Conservation (phyloP, 805 yeast species). For the Scheffersomyces lignosus region DNA sequence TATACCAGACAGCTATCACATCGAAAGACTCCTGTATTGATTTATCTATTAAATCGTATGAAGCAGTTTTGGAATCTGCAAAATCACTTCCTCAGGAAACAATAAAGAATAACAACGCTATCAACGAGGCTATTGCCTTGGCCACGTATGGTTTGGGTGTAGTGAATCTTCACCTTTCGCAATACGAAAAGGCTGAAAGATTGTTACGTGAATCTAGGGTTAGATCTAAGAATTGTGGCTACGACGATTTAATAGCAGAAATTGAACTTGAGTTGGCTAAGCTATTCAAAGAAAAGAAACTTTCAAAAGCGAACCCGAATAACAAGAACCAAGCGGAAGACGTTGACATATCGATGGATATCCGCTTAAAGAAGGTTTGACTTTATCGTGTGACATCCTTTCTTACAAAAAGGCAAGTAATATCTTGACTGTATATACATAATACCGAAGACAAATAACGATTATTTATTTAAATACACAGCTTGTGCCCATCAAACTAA, state of each 20-base stretch:
- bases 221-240: constrained; percentile 66
- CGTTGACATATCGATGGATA: constrained; percentile 25
- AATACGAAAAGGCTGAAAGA: constrained; percentile 57
- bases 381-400: no score
- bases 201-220: constrained; percentile 67
- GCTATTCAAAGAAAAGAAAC: constrained; percentile 39
- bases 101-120: constrained; percentile 15
- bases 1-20: constrained; percentile 16
- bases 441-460: no score
- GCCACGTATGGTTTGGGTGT: constrained; percentile 88
- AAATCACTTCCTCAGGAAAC: constrained; percentile 29
- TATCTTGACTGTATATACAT: no score
- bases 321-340: constrained; percentile 3
- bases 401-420: neutral
- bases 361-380: constrained; percentile 15
- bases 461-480: no score
- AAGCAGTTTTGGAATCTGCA: constrained; percentile 34
- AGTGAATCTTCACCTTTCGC: constrained; percentile 58
- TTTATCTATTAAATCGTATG: constrained; percentile 33
- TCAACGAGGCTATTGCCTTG: constrained; percentile 71
- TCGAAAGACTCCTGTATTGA: constrained; percentile 26
- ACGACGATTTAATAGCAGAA: constrained; percentile 59
- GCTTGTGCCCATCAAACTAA: neutral
- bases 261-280: constrained; percentile 67
- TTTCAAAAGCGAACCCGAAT: constrained; percentile 6